Base-by-base conservation (phyloP, 331 rosid species). In the Malus hybrid region DNA sequence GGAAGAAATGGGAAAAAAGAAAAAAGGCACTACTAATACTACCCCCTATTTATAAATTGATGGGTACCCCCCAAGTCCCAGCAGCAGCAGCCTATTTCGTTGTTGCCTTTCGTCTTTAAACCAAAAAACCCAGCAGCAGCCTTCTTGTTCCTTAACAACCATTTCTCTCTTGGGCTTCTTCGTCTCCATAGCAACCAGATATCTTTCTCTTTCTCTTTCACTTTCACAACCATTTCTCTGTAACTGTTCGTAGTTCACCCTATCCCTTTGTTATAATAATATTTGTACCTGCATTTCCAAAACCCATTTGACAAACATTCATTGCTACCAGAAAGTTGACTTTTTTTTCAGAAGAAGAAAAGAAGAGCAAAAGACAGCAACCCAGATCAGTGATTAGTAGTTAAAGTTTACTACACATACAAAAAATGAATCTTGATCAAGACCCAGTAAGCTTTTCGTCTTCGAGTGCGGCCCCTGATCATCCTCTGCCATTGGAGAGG, bases 401-500 rank as follows among this genome's bases (percentile, higher is more conserved):
- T 62, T 33, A 24, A 36, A 73, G 32, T 58, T 26, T 26, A 39
- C 42, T 7, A 24, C 7, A 2, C 18, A 5, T 73, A 62, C 7
- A 30, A 22, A 32, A 44, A 15, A 89, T 87, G 95, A 79, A 86
- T 82, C 80, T 65, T 1, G 20, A 62, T 62, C 66, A 62, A 13
- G 39, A 14, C 66, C n/a, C n/a, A 28, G 18, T 14, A 14, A 62
- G 36, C 14, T 26, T 62, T 3, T 62, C 66, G 11, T 62, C 68
- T 63, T 30, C 44, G 11, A 6, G 63, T 68, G 33, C 66, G n/a
- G 28, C 24, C 24, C 29, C 8, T 24, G 64, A 60, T 24, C 30
- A 24, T 26, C 92, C 95, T 33, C 93, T 72, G 77, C 93, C 97
- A 70, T 60, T 80, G 81, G 89, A 86, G 69, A 84, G 94, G 42